Evolutionary conservation across 257 asterid genomes (phyloP), one percentile per base, ranked within the genome.

Genomic region (Cordia subcordata): DNA sequence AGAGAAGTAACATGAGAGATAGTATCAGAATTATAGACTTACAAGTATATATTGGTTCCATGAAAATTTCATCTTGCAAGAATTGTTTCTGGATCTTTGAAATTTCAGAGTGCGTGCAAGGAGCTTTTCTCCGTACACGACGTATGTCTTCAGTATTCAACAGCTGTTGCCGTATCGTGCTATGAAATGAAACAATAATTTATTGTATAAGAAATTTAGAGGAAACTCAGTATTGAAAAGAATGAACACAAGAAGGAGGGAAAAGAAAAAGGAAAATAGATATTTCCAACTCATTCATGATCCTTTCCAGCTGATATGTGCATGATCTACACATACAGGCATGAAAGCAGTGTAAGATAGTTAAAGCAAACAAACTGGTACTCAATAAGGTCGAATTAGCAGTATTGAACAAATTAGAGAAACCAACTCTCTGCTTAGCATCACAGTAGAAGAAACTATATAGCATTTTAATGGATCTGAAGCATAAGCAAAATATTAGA

Each of bases 71-170:
- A 63, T 89, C 95, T 57, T 81, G 95, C 79, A 80, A 62, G 55
- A 72, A 65, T 64, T 82, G 87, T 53, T 78, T 82, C 82, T 67
- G 78, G 60, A 89, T 82, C 75, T 67, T 66, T 11, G 90, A 71
- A 59, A 89, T 84, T 67, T 89, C 97, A 68, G 82, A 67, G 57
- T 55, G 84, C 3, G 95, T 80, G 57, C 97, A 89, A 51, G 97
- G 95, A 67, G 97, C 97, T 76, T 87, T 89, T 75, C 81, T 89
- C 73, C 97, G 77, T 46, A 84, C 69, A 52, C 97, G 94, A 35
- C 95, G 87, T 70, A 86, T 79, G 64, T 82, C 95, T 73, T 74
- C 89, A 35, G 91, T 63, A 67, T 62, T 71, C 53, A 69, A 82
- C 80, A 89, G 80, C 73, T 86, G 97, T 64, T 76, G 81, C 45